phyloP scores from a whole-genome alignment of 768 basidiomycete genomes.

The Crepidotus variabilis region DNA sequence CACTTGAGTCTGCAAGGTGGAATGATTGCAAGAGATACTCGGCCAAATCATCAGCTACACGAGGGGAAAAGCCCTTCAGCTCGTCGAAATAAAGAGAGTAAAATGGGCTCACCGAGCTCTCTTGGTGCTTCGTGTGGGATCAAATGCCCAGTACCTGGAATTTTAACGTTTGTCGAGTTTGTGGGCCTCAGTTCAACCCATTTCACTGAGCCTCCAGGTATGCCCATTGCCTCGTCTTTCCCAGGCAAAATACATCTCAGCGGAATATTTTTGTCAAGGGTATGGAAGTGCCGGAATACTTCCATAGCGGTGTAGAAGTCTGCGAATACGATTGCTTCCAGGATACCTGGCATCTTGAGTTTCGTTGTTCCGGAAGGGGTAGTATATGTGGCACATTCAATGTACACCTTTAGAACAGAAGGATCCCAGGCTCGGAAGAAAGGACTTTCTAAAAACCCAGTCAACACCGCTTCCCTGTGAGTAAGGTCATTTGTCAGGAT shows the following conservation, averaged over 20 bases:
- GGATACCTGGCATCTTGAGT: constrained; percentile 64
- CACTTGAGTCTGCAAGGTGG: no score
- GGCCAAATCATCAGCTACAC: no score
- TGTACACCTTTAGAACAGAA: constrained; percentile 53
- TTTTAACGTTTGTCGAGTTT: constrained; percentile 38
- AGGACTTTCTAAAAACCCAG: constrained; percentile 42
- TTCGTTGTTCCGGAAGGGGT: constrained; percentile 33
- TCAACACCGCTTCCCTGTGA: constrained; percentile 57
- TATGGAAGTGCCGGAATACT: constrained; percentile 35
- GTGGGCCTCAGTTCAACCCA: constrained; percentile 41
- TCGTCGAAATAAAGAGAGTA: not conserved
- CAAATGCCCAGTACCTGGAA: constrained; percentile 40
- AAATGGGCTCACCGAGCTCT: constrained; percentile 17
- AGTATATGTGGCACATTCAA: constrained; percentile 51
- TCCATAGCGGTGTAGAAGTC: constrained; percentile 41
- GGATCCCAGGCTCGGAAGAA: constrained; percentile 77
- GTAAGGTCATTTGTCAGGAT: not conserved
- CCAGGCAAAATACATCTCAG: constrained; percentile 58
- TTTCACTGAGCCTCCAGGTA: constrained; percentile 26
- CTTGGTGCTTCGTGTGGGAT: constrained; percentile 39
- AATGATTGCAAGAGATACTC: no score
- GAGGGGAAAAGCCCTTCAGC: no score
- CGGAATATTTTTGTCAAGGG: constrained; percentile 47
- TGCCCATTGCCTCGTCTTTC: constrained; percentile 33
- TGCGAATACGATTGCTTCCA: constrained; percentile 61